Evolutionary conservation across 163 green algal species (phyloP), one percentile per base, ranked within the genome.

Genomic region (Scenedesmus sp.): DNA sequence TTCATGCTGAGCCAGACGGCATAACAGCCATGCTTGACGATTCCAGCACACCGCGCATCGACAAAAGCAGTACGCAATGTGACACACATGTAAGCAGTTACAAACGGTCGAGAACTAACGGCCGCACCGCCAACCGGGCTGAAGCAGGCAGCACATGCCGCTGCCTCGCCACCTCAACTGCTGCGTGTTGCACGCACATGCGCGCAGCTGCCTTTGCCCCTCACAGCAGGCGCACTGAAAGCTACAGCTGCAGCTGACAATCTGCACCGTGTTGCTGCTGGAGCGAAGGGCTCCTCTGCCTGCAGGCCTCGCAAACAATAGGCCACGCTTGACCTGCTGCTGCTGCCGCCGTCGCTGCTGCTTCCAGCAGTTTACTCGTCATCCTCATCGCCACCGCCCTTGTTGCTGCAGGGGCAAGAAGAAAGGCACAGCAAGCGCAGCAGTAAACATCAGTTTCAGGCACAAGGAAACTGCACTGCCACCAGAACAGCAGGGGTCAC

Each of bases 351-450:
- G 16, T 26, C 88, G 88, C 76, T 87, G 88, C 60, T 84, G 59
- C 76, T 64, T 83, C 73, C 76, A 87, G 57, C 57, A 64, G 77
- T 67, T 93, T 95, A 90, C 64, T 95, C 93, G 88, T 95, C 93
- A 57, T 94, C 93, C 77, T 90, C 93, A 86, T 88, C 88, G 82
- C 93, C 67, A 56, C 93, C 88, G 64, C 91, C 93, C 93, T 95
- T 95, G 91, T 88, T 94, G 86, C 88, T 92, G 88, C 88, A 88
- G 59, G 79, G 3, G 3, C 20, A 88, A 57, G 46, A 60, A 62
- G 8, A 79, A 88, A 34, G 46, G 82, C 77, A 62, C 10, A 23
- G 52, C 15, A n/a, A 26, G 16, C 34, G 18, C 18, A 82, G 73
- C 23, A 46, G 34, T 46, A 46, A 46, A 46, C 34, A 46, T 46